phyloP scores from a whole-genome alignment of 345 rosid genomes.

The Sisymbrium irio region DNA sequence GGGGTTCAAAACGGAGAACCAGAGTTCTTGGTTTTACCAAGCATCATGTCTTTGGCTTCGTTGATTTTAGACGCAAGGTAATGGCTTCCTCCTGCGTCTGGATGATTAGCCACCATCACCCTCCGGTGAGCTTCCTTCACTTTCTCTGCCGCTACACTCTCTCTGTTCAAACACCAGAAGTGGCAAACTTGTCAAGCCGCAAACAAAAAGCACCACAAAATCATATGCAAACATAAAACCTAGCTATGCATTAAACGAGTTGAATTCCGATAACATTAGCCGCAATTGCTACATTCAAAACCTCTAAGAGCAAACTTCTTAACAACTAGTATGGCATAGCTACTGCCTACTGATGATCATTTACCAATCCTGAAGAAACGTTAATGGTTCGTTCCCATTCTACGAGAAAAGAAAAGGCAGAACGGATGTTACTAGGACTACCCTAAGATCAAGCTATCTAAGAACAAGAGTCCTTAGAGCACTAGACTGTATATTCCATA shows the following conservation, averaged over 20 bases:
- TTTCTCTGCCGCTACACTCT: constrained; percentile 58
- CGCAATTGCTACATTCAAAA: not conserved
- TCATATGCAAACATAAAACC: not conserved
- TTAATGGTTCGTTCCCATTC: not conserved
- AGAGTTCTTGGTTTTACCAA: constrained; percentile 48
- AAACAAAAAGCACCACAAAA: not conserved
- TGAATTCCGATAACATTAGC: not conserved
- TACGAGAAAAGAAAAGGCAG: not conserved
- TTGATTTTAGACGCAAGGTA: constrained; percentile 68
- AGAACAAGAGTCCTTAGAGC: not conserved
- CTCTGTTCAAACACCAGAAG: constrained; percentile 44
- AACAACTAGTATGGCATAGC: not conserved
- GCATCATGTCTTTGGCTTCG: constrained; percentile 64
- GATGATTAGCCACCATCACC: constrained; percentile 90
- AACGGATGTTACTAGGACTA: not conserved
- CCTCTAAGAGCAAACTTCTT: not conserved
- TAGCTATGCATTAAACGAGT: not conserved
- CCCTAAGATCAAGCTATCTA: not conserved
- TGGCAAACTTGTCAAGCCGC: not conserved
- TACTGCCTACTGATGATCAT: not conserved
- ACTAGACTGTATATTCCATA: not conserved
- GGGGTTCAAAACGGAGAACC: constrained; percentile 51
- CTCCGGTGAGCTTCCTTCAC: constrained; percentile 84
- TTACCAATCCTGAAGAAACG: not conserved
- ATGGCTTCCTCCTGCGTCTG: constrained; percentile 73